Percentiles rank a stretch among this genome's conserved stretches.
Conservation (phyloP, 768 basidiomycete genomes). For the Holtermanniella nyarrowii region DNA sequence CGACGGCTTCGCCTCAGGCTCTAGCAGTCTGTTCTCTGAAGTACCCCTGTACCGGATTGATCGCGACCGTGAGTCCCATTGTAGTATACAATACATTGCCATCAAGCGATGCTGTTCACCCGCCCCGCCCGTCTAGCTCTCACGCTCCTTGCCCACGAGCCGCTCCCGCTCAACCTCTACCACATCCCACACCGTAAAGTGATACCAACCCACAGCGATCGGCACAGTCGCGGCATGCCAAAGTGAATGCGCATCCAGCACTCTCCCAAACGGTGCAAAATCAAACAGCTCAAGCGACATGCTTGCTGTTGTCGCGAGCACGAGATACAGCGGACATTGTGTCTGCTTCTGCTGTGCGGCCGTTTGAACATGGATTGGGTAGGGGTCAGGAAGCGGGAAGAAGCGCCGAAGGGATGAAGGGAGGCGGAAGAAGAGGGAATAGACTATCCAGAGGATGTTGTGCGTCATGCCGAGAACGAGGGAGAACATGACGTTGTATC, state of each 20-base stretch:
- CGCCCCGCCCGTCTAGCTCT: too few relatives aligned
- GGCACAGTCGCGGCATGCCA: slow-evolving; percentile 85
- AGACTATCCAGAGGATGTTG: slow-evolving; percentile 71
- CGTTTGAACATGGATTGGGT: slow-evolving; percentile 27
- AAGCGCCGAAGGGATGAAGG: slow-evolving; percentile 47
- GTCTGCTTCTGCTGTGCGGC: slow-evolving; percentile 16
- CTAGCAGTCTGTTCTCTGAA: too few relatives aligned
- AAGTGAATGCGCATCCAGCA: slow-evolving; percentile 79
- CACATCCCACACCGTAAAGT: slow-evolving; percentile 63
- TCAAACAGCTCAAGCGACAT: slow-evolving; percentile 79
- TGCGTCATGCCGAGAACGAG: slow-evolving; percentile 63
- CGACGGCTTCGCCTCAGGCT: too few relatives aligned
- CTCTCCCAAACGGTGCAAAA: slow-evolving; percentile 66
- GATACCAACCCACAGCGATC: slow-evolving; percentile 70
- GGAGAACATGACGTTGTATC: slow-evolving; percentile 86
- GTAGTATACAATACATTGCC: too few relatives aligned
- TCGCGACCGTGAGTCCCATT: too few relatives aligned
- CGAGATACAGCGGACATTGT: slow-evolving; percentile 42
- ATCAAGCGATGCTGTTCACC: too few relatives aligned
- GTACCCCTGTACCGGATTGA: too few relatives aligned
- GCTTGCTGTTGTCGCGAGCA: slow-evolving; percentile 60
- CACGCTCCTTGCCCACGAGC: too few relatives aligned
- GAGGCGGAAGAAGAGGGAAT: slow-evolving; percentile 44
- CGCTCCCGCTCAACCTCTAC: too few relatives aligned
- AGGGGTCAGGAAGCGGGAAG: slow-evolving; percentile 49